Conservation (phyloP, 2,329 filamentous ascomycete species). For the Basipetospora chlamydospora region DNA sequence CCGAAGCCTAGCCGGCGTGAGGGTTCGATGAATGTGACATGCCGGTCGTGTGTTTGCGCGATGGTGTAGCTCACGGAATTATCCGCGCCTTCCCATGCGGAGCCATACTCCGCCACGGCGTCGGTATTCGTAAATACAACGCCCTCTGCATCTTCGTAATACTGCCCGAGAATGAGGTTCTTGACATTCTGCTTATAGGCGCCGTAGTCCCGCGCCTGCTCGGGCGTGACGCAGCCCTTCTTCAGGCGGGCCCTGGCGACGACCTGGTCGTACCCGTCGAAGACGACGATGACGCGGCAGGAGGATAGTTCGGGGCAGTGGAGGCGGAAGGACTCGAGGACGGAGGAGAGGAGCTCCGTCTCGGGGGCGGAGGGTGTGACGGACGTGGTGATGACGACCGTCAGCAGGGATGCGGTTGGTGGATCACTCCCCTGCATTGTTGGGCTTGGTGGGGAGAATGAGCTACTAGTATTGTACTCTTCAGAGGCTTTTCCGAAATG, state of each 20-base stretch:
- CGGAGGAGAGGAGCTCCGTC: constrained; percentile 32
- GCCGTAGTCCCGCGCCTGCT: constrained; percentile 25
- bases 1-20: constrained; percentile 34
- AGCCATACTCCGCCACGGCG: constrained; percentile 3
- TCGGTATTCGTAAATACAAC: constrained; percentile 33
- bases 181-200: constrained; percentile 34
- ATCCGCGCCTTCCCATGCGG: constrained; percentile 11
- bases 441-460: too few species aligned
- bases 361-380: constrained; percentile 39
- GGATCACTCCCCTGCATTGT: too few species aligned
- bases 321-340: constrained; percentile 28
- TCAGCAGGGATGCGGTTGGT: constrained; percentile 8
- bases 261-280: constrained; percentile 37
- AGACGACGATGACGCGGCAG: constrained; percentile 33
- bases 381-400: constrained; percentile 36
- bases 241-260: constrained; percentile 29
- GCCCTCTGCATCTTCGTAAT: constrained; percentile 12
- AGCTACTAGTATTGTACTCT: too few species aligned
- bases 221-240: constrained; percentile 34
- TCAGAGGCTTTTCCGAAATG: too few species aligned
- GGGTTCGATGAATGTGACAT: constrained; percentile 34
- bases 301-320: constrained; percentile 25
- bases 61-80: constrained; percentile 24
- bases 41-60: constrained; percentile 18
- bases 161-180: constrained; percentile 16